Evolutionary conservation across 169 alveolate species (phyloP), one percentile per base, ranked within the genome.

Genomic region (Plasmodium coatneyi): DNA sequence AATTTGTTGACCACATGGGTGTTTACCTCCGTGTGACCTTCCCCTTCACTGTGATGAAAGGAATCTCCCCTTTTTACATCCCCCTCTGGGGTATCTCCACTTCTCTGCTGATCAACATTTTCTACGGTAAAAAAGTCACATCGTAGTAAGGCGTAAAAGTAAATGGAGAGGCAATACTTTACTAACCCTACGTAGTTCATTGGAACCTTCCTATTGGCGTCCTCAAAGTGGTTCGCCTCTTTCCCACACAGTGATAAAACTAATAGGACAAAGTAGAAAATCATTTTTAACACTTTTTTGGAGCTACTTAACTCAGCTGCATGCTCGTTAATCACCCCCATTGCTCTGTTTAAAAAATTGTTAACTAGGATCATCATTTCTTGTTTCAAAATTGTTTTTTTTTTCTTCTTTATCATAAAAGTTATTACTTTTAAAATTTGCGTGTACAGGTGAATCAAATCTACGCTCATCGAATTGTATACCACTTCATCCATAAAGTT

Each of bases 401-500:
- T 87, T 19, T 83, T 83, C 72, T 89, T 89, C 46, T 78, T 87
- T 70, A 89, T 60, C 14, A 89, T 39, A 56, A 22, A 52, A 22
- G 81, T 78, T 56, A 89, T 89, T 19, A 39, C 71, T 60, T 89
- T 89, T 41, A 80, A 78, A 60, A 89, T 89, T 36, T 89, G 39
- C 32, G 80, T 89, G 34, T 89, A 89, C 30, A 89, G 70, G 34
- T 71, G 71, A 34, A 89, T 66, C 32, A 89, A 79, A 60, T 89
- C 94, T 5, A 89, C 82, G 28, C 32, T 56, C n/a, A 89, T 25
- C 16, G 81, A 79, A 52, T 89, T 89, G 72, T 56, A 79, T 5
- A 12, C 56, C 46, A 78, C 49, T 89, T 89, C 94, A 22, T 89
- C 94, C 82, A 79, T 79, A 39, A 79, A 89, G 81, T 89, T 89